Evolutionary conservation across 805 yeast species (phyloP).

Genomic region (Metschnikowia reukaufii): DNA sequence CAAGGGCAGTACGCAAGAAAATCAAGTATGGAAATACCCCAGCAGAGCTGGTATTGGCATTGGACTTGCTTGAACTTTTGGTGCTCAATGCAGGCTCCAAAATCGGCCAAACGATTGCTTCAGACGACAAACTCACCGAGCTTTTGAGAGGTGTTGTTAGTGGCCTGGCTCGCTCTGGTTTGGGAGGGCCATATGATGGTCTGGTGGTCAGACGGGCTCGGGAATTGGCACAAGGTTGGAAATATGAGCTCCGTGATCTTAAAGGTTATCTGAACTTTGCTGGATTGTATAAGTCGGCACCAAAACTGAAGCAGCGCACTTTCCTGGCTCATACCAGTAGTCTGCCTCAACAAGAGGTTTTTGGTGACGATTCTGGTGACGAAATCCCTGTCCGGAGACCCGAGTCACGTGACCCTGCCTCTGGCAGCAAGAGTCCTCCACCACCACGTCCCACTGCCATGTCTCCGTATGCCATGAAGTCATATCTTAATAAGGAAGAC

Average conservation of each 20-base stretch:
- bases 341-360: neutral
- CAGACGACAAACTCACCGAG: conserved; percentile 67
- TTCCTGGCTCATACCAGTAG: conserved; percentile 5
- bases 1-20: conserved; percentile 85
- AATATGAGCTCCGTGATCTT: conserved; percentile 50
- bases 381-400: neutral
- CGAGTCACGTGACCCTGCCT: conserved; percentile 7
- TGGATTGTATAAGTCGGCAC: conserved; percentile 45
- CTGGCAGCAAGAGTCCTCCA: conserved; percentile 3
- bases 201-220: conserved; percentile 49
- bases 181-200: conserved; percentile 37
- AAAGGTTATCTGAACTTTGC: conserved; percentile 52
- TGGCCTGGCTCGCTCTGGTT: conserved; percentile 36
- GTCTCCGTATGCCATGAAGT: conserved; percentile 22
- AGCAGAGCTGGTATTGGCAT: conserved; percentile 64
- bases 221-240: conserved; percentile 66
- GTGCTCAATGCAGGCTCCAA: conserved; percentile 42
- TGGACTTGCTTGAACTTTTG: conserved; percentile 43
- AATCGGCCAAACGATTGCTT: conserved; percentile 41
- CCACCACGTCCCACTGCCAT: conserved; percentile 29
- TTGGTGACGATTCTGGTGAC: conserved; percentile 11
- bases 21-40: conserved; percentile 74
- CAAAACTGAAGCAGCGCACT: conserved; percentile 24
- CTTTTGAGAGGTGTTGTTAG: conserved; percentile 53
- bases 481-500: conserved; percentile 14